Evolutionary conservation across 805 yeast genomes (phyloP).

Genomic region (Pichia phayaonensis): DNA sequence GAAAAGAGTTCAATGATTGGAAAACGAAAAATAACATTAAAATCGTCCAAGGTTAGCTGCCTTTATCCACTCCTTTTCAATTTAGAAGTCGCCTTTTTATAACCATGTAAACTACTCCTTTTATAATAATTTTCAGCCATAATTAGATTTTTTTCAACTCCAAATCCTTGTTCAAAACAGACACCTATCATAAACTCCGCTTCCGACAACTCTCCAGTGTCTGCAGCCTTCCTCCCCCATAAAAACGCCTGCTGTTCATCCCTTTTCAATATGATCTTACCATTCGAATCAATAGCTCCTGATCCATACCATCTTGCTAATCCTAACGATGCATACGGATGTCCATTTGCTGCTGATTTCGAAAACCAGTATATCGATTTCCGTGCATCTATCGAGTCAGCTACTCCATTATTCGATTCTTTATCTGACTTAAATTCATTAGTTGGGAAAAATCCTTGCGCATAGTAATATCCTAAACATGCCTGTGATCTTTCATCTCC

Average conservation of each 20-base stretch:
- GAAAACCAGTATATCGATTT: slow-evolving; percentile 70
- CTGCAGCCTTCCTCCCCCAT: slow-evolving; percentile 60
- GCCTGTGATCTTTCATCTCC: slow-evolving; percentile 63
- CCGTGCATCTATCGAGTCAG: slow-evolving; percentile 39
- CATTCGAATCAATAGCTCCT: slow-evolving; percentile 42
- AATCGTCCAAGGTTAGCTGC: slow-evolving; percentile 29
- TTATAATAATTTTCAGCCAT: slow-evolving; percentile 44
- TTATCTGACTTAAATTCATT: slow-evolving; percentile 27
- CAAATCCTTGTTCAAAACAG: slow-evolving; percentile 61
- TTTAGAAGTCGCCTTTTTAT: slow-evolving; percentile 43
- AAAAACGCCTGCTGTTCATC: slow-evolving; percentile 59
- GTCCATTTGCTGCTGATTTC: slow-evolving; percentile 56
- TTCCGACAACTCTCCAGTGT: slow-evolving; percentile 44
- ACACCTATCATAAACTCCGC: slow-evolving; percentile 67
- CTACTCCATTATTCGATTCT: slow-evolving; percentile 20
- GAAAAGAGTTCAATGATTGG: slow-evolving; percentile 40
- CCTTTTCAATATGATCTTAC: slow-evolving; percentile 33
- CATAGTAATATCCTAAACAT: slow-evolving; percentile 64
- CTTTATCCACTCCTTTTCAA: slow-evolving; percentile 11
- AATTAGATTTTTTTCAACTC: slow-evolving; percentile 35
- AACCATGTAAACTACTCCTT: slow-evolving; percentile 57
- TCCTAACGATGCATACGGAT: slow-evolving; percentile 63
- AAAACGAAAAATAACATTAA: slow-evolving; percentile 42
- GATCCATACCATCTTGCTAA: slow-evolving; percentile 73
- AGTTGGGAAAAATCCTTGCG: slow-evolving; percentile 46